Conservation (phyloP, 2,329 filamentous ascomycete species). For the Pseudogymnoascus sp. region DNA sequence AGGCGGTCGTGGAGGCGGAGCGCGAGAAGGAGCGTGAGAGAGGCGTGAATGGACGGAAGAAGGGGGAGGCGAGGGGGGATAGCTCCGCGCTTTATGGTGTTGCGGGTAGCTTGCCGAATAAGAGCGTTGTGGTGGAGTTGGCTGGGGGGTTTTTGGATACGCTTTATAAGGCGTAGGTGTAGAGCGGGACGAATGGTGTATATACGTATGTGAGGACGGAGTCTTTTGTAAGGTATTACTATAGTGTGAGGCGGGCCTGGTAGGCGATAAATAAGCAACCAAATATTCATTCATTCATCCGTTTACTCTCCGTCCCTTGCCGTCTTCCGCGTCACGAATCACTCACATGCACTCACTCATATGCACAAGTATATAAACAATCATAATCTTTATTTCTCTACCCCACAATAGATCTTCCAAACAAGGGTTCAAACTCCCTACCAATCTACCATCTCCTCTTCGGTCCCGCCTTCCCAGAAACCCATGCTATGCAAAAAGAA, state of each 20-base stretch:
- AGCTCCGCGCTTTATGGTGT: constrained; percentile 89
- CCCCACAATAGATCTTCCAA: background rate
- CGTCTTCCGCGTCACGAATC: no score
- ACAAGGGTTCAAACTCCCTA: background rate
- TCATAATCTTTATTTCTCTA: constrained; percentile 1
- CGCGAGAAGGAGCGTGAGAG: constrained; percentile 72
- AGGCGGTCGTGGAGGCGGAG: constrained; percentile 60
- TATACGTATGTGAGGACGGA: background rate
- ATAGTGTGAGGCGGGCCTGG: background rate
- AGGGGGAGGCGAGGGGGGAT: constrained; percentile 65
- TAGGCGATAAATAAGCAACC: background rate
- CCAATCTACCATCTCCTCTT: background rate
- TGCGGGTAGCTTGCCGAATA: constrained; percentile 88
- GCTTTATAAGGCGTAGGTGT: constrained; percentile 69
- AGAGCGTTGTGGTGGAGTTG: constrained; percentile 85
- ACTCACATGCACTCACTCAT: background rate
- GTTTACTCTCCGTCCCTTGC: background rate
- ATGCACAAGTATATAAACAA: background rate
- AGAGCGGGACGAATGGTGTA: background rate
- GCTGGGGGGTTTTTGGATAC: constrained; percentile 88
- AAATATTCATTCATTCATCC: background rate
- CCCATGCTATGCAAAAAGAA: constrained; percentile 3
- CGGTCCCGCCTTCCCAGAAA: background rate
- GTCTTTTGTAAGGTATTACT: background rate
- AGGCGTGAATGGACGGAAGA: constrained; percentile 55